Conservation (phyloP, 73 alveolate species). For the Paramecium pentaurelia region DNA sequence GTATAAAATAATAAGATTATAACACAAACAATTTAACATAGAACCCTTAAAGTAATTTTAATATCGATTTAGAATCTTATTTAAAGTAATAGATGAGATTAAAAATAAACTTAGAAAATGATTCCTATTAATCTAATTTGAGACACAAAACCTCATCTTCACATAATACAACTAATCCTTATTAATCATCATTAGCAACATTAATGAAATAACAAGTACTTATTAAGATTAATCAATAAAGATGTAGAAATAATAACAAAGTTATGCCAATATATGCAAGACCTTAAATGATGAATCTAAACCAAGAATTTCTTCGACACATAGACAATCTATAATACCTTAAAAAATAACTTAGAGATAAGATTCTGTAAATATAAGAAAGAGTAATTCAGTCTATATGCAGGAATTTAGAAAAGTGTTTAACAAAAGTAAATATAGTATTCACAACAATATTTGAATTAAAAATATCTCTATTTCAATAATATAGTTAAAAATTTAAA, state of each 20-base stretch:
- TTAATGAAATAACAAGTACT: neutral
- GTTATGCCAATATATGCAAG: neutral
- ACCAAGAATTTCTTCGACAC: neutral
- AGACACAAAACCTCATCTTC: constrained; percentile 29
- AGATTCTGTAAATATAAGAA: constrained; percentile 16
- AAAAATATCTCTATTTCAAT: neutral
- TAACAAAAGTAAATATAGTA: neutral
- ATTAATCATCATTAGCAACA: neutral
- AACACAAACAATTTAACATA: neutral
- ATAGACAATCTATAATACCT: neutral
- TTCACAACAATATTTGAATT: neutral
- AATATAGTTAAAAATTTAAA: neutral
- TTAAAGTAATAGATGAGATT: neutral
- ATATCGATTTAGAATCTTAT: constrained; percentile 11
- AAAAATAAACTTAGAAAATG: constrained; percentile 8
- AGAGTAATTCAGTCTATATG: constrained; percentile 38
- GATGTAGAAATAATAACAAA: neutral
- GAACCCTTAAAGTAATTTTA: neutral
- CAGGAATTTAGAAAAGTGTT: constrained; percentile 25
- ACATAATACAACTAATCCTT: constrained; percentile 6
- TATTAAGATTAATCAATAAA: neutral
- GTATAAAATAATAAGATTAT: neutral
- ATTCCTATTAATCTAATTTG: neutral
- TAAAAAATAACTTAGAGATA: neutral
- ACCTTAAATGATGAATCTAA: neutral